Base-by-base conservation (phyloP, 805 yeast species). In the Monosporozyma solicola region DNA sequence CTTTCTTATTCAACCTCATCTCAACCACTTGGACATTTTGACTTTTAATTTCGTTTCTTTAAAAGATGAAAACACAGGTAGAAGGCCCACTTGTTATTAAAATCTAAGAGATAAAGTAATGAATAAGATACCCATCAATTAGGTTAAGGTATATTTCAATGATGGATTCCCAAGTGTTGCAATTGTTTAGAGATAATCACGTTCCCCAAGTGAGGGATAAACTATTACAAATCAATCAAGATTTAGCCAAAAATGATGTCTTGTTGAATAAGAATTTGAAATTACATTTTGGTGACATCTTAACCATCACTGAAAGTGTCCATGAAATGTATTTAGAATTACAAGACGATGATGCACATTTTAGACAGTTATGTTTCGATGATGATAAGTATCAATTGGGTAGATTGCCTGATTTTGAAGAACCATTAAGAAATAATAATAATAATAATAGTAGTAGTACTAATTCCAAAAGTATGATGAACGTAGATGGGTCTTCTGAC, bases 321-420 rank as follows among this genome's bases (percentile, higher is more conserved):
- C 53, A 53, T 8, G 22, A 25, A 2, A 43, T 67, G 47, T 52
- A 55, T 44, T 51, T 43, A 33, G 50, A 52, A 1, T 47, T 65
- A 49, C 60, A 57, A 41, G 51, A 16, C 2, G 55, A 57, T 2
- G 69, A 67, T 44, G 47, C 53, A 2, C 53, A 59, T 7, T 61
- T 67, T 41, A 58, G 61, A 57, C 61, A 61, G 4, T 54, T 67
- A n/a, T 67, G 71, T 52, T 67, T 67, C 46, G 55, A 63, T 47
- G 71, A 67, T 54, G 57, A 59, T 16, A 10, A 37, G 9, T 63
- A 51, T 53, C 60, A 59, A 39, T 48, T 65, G 22, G 55, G 53
- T 13, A 62, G 59, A 48, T 32, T 64, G n/a, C 56, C 65, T 9
- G 63, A 58, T 13, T 22, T 54, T 33, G 25, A 7, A 16, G 43